Percentiles rank a stretch among this genome's conserved stretches.
phyloP scores from a whole-genome alignment of 2,329 filamentous ascomycete genomes.

The Ophiostoma novo-ulmi region DNA sequence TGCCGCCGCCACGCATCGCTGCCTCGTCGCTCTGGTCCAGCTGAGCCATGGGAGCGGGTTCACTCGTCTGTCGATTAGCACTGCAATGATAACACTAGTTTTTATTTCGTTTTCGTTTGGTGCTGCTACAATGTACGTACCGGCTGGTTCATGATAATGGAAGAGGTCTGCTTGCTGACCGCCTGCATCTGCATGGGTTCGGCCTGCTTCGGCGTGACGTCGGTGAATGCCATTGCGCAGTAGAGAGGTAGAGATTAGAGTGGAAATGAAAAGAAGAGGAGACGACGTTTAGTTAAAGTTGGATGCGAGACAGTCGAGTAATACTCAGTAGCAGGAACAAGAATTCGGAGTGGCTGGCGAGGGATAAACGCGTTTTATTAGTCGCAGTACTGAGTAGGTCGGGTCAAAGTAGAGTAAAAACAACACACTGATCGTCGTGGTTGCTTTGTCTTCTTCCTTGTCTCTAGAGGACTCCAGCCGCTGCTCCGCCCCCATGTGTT shows the following conservation, averaged over 20 bases:
- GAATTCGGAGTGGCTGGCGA: not conserved
- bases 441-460: not conserved
- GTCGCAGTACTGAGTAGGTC: too few relatives aligned
- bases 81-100: too few relatives aligned
- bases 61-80: not conserved
- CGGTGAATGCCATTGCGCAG: conserved; percentile 4
- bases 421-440: not conserved
- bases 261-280: not conserved
- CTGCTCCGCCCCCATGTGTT: not conserved
- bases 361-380: not conserved
- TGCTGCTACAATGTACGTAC: not conserved
- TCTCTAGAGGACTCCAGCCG: not conserved
- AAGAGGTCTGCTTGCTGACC: not conserved
- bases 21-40: not conserved
- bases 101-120: not conserved
- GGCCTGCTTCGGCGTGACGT: conserved; percentile 7
- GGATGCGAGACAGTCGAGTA: not conserved
- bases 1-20: conserved; percentile 5
- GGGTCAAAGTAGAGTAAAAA: not conserved
- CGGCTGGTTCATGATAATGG: not conserved
- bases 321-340: not conserved
- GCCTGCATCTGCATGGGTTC: conserved; percentile 7
- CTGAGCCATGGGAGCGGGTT: not conserved
- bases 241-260: not conserved
- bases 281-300: not conserved